Percentiles rank a stretch among this genome's conserved stretches.
These are phyloP conservation scores for Barbarea vulgaris DNA, from an alignment of 345 rosid species.

Conservation along the genomic window DNA sequence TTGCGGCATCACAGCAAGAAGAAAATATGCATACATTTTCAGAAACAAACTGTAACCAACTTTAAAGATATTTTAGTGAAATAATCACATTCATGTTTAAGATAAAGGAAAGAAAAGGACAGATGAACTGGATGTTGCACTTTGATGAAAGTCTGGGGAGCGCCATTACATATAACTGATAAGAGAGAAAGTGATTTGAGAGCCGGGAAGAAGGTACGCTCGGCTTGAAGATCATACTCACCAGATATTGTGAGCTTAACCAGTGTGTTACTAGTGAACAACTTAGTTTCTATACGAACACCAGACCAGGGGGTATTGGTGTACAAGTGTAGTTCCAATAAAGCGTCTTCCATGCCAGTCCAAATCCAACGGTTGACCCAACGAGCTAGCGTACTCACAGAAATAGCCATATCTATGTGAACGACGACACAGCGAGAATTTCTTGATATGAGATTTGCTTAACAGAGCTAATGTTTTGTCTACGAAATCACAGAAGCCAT, in stretches of 20 bases:
- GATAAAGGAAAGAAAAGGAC: too few species aligned
- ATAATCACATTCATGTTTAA: too few species aligned
- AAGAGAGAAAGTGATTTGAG: conserved; percentile 1
- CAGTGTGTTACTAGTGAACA: background rate
- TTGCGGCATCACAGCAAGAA: too few species aligned
- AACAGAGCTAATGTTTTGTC: background rate
- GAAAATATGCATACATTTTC: too few species aligned
- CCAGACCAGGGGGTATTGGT: background rate
- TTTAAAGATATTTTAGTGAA: too few species aligned
- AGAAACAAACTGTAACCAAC: too few species aligned
- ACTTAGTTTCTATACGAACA: background rate
- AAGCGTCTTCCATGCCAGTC: background rate
- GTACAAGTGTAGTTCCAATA: background rate
- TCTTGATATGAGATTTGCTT: background rate
- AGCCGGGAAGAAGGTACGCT: background rate
- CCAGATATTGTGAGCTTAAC: background rate
- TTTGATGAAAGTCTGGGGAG: too few species aligned
- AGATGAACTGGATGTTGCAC: too few species aligned
- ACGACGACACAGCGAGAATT: background rate
- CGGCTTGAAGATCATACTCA: background rate
- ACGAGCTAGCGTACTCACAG: background rate
- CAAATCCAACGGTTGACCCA: background rate
- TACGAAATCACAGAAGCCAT: background rate
- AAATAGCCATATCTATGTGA: background rate
- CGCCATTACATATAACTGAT: background rate